Evolutionary conservation across 208 protist species (phyloP), one percentile per base, ranked within the genome.

Genomic region (Leishmania martiniquensis): DNA sequence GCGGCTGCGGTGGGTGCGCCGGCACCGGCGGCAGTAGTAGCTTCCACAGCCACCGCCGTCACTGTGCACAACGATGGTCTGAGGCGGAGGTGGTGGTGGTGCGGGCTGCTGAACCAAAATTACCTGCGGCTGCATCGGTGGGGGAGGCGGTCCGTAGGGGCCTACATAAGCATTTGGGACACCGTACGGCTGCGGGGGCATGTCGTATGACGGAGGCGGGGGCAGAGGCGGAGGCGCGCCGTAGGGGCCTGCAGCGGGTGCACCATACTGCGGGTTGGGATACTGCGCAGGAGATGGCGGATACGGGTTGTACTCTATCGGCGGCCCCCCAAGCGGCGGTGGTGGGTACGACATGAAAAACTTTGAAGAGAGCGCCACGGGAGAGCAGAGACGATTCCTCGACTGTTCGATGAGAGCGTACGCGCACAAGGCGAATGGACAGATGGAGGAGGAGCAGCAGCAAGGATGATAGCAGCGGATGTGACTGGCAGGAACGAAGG

Each of bases 101-200:
- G 66, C 66, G 6, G 32, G 66, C 22, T 54, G 66, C 22, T 71
- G 22, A n/a, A 71, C 22, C 42, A 52, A 71, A 47, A 71, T 54
- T 22, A 71, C 37, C 0, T 71, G 66, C 42, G 66, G 66, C 42
- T 71, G 66, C 29, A 25, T 37, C 13, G 66, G 66, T 13, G 66
- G 63, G 20, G 63, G 66, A 17, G 66, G 66, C 10, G 66, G 66
- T 71, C 5, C 37, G 37, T 42, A 42, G 42, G 66, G 17, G 7
- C 22, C 66, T 22, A 37, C 66, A 71, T 71, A 71, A 15, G 44
- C 22, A 32, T 22, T 32, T 22, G 42, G 42, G 37, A 22, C 22
- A 17, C 62, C 32, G 32, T 44, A 67, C 62, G 12, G 62, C 10
- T 39, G 66, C 20, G 44, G 42, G 10, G 20, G 42, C 22, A 32